Conservation (phyloP, 768 basidiomycete species). For the Hysterangium stoloniferum region DNA sequence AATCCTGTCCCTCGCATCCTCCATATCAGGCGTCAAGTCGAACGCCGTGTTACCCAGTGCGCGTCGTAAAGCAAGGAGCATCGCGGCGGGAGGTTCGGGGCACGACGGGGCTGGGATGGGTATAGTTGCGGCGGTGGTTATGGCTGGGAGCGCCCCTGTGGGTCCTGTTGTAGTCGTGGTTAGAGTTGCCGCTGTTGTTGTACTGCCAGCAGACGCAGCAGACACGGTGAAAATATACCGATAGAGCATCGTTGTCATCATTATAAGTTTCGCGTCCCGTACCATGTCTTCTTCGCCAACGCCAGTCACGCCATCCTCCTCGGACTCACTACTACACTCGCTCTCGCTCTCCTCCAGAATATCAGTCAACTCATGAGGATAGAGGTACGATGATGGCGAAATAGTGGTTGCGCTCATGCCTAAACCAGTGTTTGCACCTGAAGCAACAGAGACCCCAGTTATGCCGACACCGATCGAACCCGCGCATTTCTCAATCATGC, state of each 20-base stretch:
- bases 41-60: conserved; percentile 50
- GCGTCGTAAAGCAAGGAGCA: conserved; percentile 40
- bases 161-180: not conserved
- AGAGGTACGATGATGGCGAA: too few relatives aligned
- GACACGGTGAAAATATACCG: conserved; percentile 45
- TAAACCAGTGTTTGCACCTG: not conserved
- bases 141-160: too few relatives aligned
- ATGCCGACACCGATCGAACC: conserved; percentile 23
- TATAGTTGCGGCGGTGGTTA: conserved; percentile 33
- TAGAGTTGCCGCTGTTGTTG: too few relatives aligned
- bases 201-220: too few relatives aligned
- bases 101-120: conserved; percentile 57
- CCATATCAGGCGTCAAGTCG: conserved; percentile 34
- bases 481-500: conserved; percentile 49
- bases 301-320: conserved; percentile 31
- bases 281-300: conserved; percentile 27
- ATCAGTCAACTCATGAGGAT: not conserved
- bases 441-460: not conserved
- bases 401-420: too few relatives aligned
- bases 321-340: not conserved
- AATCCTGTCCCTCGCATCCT: conserved; percentile 70
- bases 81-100: conserved; percentile 30
- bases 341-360: not conserved
- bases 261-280: conserved; percentile 42
- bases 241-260: conserved; percentile 55